Evolutionary conservation across 139 green algal genomes (phyloP).

Genomic region (Ettlia oleoabundans): DNA sequence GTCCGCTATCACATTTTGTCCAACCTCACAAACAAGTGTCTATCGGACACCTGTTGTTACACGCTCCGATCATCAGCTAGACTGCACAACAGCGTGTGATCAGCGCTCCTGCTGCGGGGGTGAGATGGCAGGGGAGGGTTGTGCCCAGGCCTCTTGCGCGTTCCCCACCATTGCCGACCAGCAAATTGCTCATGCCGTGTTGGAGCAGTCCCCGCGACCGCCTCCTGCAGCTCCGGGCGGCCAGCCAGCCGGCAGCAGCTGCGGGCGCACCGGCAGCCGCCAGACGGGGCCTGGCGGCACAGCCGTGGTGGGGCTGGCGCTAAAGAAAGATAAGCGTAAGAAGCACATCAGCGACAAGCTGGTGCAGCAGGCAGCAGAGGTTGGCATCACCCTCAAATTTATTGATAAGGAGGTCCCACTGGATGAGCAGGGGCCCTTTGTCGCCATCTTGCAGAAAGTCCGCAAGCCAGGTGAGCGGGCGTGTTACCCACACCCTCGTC

Average conservation of each 20-base stretch:
- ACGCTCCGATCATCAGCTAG: no score
- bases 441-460: constrained; percentile 82
- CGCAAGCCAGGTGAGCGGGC: constrained; percentile 56
- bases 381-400: constrained; percentile 57
- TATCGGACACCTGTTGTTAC: no score
- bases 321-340: constrained; percentile 43
- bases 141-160: no score
- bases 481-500: background rate
- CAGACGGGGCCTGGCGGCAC: background rate
- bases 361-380: constrained; percentile 32
- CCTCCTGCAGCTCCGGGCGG: background rate
- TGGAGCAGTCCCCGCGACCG: background rate
- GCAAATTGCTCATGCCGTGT: no score
- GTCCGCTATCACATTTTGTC: no score
- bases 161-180: no score
- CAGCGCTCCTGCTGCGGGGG: no score
- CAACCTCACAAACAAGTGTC: no score
- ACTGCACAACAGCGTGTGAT: no score
- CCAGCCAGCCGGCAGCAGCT: background rate
- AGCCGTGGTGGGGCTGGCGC: constrained; percentile 35
- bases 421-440: constrained; percentile 68
- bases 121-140: no score
- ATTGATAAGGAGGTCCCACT: constrained; percentile 63
- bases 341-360: constrained; percentile 69
- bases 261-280: constrained; percentile 9